Evolutionary conservation across 495 filamentous ascomycete genomes (phyloP).

Genomic region (Neurospora cerealis): DNA sequence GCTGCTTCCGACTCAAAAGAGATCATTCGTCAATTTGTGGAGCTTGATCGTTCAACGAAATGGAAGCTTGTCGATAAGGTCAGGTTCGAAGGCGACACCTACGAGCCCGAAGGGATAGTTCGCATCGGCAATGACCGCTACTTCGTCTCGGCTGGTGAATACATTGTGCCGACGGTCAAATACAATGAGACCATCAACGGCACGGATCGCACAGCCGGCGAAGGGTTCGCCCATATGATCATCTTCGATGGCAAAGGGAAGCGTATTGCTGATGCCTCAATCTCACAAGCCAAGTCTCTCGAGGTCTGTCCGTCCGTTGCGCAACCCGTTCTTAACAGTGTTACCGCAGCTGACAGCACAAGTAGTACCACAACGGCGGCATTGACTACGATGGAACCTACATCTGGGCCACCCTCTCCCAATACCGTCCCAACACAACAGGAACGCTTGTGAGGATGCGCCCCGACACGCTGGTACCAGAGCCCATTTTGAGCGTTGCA

Average conservation of each 20-base stretch:
- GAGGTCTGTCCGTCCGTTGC: constrained; percentile 4
- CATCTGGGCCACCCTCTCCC: constrained; percentile 24
- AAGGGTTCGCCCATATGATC: constrained; percentile 25
- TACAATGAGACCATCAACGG: constrained; percentile 22
- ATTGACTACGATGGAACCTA: constrained; percentile 33
- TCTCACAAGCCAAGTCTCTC: constrained; percentile 16
- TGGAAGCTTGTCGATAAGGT: constrained; percentile 25
- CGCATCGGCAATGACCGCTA: constrained; percentile 23
- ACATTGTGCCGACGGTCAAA: constrained; percentile 15
- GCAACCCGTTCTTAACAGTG: background rate
- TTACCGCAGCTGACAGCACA: background rate
- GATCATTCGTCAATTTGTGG: constrained; percentile 22
- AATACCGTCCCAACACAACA: constrained; percentile 31
- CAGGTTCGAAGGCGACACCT: constrained; percentile 27
- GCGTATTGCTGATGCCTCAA: constrained; percentile 25
- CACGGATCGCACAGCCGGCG: constrained; percentile 20
- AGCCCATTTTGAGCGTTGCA: constrained; percentile 13
- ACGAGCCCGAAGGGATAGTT: constrained; percentile 28
- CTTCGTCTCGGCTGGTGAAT: constrained; percentile 24
- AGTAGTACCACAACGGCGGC: constrained; percentile 25
- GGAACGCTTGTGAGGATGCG: constrained; percentile 24
- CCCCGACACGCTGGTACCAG: constrained; percentile 18
- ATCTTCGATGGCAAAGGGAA: constrained; percentile 23
- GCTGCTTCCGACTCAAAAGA: constrained; percentile 15
- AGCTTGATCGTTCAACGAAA: constrained; percentile 18